A percentile compares a stretch with the other conserved stretches of the same genome.
Conservation (phyloP, 345 rosid genomes). For the Arabidopsis arenosa region DNA sequence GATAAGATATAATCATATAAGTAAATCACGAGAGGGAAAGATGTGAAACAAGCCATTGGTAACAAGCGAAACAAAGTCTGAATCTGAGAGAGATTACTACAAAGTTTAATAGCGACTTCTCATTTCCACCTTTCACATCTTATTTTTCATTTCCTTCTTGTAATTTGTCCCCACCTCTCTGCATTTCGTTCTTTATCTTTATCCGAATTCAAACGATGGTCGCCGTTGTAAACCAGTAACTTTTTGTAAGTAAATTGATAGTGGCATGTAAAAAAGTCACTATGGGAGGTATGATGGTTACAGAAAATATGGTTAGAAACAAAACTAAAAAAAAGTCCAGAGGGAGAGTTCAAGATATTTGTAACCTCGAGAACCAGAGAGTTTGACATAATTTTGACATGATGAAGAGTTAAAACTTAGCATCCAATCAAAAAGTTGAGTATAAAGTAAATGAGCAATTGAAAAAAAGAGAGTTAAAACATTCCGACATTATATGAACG, state of each 20-base stretch:
- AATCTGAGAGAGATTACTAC: slow-evolving; percentile 34
- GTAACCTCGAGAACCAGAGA: neutral
- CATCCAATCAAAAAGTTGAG: too few species aligned
- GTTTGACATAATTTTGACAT: too few species aligned
- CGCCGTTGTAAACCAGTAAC: neutral
- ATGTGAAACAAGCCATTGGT: slow-evolving; percentile 38
- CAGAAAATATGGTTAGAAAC: neutral
- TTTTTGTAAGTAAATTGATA: neutral
- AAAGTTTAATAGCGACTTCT: slow-evolving; percentile 36
- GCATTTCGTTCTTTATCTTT: slow-evolving; percentile 17
- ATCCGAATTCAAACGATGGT: neutral
- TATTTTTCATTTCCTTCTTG: slow-evolving; percentile 12
- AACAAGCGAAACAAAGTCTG: slow-evolving; percentile 38
- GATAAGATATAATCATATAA: neutral
- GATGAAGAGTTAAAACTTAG: too few species aligned
- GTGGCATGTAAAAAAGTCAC: neutral
- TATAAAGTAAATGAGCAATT: too few species aligned
- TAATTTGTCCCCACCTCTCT: slow-evolving; percentile 36
- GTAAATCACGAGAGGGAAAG: slow-evolving; percentile 27
- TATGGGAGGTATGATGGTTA: neutral
- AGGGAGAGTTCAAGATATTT: neutral
- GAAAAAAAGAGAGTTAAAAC: neutral
- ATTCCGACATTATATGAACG: neutral
- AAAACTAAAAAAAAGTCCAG: neutral
- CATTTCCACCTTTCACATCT: slow-evolving; percentile 39